Conservation (phyloP, 1,139 yeast species). For the Citeromyces siamensis region DNA sequence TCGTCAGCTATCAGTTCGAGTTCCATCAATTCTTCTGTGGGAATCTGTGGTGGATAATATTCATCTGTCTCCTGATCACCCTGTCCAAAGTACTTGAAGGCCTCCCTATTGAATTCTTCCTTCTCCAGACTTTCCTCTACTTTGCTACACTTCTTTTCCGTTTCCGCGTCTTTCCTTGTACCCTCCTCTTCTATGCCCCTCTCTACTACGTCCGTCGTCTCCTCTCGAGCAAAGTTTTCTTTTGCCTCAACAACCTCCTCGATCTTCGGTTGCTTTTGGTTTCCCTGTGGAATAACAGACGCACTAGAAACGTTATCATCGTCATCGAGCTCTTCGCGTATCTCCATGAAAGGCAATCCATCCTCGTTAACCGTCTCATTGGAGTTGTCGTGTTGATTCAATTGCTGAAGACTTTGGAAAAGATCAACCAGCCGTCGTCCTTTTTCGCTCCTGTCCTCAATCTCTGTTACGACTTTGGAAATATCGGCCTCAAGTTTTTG, state of each 20-base stretch:
- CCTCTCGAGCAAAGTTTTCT: not conserved
- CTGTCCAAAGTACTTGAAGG: not conserved
- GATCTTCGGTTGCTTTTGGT: slow-evolving; percentile 4
- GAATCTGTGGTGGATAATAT: slow-evolving; percentile 3
- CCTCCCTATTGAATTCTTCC: not conserved
- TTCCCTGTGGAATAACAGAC: slow-evolving; percentile 1
- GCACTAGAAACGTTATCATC: slow-evolving; percentile 11
- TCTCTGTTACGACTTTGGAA: not conserved
- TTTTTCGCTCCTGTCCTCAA: not conserved
- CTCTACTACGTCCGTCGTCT: not conserved
- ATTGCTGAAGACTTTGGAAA: not conserved
- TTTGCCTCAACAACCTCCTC: not conserved
- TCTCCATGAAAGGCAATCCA: slow-evolving; percentile 63
- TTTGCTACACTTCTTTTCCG: slow-evolving; percentile 4
- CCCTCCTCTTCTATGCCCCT: not conserved
- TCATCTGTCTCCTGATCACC: not conserved
- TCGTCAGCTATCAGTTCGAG: slow-evolving; percentile 44
- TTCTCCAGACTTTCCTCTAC: not conserved
- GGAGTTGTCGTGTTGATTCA: not conserved
- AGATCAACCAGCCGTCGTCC: not conserved
- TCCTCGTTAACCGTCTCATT: slow-evolving; percentile 12
- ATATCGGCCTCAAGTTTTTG: not conserved
- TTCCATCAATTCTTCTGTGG: slow-evolving; percentile 17
- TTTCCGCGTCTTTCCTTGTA: slow-evolving; percentile 3
- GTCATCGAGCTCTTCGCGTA: slow-evolving; percentile 76